Percentiles rank a stretch among this genome's conserved stretches.
phyloP scores from a whole-genome alignment of 768 basidiomycete genomes.

The Pulveroboletus frians region DNA sequence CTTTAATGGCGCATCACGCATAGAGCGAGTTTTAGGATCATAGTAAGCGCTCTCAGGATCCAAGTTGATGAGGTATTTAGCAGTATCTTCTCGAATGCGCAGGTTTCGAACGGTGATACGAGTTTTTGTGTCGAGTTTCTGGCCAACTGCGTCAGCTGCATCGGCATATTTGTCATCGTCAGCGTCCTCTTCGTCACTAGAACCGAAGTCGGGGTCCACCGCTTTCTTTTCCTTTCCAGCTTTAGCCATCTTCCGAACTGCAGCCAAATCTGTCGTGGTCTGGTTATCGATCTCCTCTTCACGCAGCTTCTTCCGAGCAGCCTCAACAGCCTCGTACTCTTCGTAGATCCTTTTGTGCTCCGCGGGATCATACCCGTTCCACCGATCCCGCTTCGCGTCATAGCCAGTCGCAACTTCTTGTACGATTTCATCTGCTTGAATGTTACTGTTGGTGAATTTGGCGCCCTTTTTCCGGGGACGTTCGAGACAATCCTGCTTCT shows the following conservation, averaged over 20 bases:
- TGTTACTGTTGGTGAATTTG: constrained; percentile 84
- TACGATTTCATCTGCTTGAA: constrained; percentile 86
- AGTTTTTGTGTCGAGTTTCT: constrained; percentile 97
- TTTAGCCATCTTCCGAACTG: constrained; percentile 92
- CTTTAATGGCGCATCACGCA: constrained; percentile 91
- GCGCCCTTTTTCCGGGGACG: constrained; percentile 95
- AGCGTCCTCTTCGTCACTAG: constrained; percentile 91
- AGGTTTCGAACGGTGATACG: constrained; percentile 97
- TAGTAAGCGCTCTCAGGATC: constrained; percentile 96
- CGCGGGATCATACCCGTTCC: constrained; percentile 95
- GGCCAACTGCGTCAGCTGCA: constrained; percentile 94
- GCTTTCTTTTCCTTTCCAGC: constrained; percentile 70
- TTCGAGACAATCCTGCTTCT: constrained; percentile 87
- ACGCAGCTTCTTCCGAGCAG: constrained; percentile 80
- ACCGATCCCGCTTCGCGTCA: constrained; percentile 93
- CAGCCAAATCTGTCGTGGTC: constrained; percentile 86
- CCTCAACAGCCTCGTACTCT: constrained; percentile 90
- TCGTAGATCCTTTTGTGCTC: constrained; percentile 86
- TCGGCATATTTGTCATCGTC: constrained; percentile 99
- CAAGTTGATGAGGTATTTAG: constrained; percentile 96
- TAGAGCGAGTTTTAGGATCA: constrained; percentile 98
- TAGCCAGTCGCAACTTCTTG: constrained; percentile 76
- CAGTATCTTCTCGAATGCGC: constrained; percentile 98
- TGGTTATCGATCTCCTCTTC: constrained; percentile 99
- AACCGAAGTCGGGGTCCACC: constrained; percentile 89